Evolutionary conservation across 768 basidiomycete genomes (phyloP).

Genomic region (Baorangia bicolor): DNA sequence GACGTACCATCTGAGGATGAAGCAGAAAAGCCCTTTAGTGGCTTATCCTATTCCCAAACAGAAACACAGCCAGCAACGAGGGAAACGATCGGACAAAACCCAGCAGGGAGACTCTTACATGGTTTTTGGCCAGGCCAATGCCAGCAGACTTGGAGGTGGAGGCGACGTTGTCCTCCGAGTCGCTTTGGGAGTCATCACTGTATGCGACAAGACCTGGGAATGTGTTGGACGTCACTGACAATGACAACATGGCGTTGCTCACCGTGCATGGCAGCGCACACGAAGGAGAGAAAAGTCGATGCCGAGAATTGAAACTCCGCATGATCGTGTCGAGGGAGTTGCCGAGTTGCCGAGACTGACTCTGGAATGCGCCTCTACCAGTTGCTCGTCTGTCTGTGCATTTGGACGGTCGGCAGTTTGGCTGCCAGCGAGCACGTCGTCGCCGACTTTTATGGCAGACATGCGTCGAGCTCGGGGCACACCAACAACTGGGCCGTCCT

Average conservation of each 20-base stretch:
- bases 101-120: constrained; percentile 62
- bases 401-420: constrained; percentile 34
- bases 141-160: constrained; percentile 26
- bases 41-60: constrained; percentile 63
- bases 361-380: constrained; percentile 28
- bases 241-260: constrained; percentile 12
- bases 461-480: constrained; percentile 47
- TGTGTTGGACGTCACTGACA: constrained; percentile 1
- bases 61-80: constrained; percentile 63
- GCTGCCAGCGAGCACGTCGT: constrained; percentile 39
- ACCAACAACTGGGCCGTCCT: constrained; percentile 99
- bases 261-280: constrained; percentile 30
- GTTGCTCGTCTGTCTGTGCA: constrained; percentile 35
- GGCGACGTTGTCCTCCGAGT: constrained; percentile 45
- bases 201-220: constrained; percentile 58
- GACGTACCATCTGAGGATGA: constrained; percentile 32
- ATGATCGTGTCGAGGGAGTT: not conserved
- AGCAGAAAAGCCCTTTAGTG: constrained; percentile 36
- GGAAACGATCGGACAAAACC: constrained; percentile 49
- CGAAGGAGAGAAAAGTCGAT: not conserved
- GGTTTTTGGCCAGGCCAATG: constrained; percentile 25
- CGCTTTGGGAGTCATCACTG: constrained; percentile 62
- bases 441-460: constrained; percentile 46
- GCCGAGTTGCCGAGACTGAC: constrained; percentile 29
- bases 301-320: constrained; percentile 27